Percentiles rank a stretch among this genome's conserved stretches.
Evolutionary conservation across 148 eudicot genomes (phyloP).

Genomic region (Nepenthes gracilis): DNA sequence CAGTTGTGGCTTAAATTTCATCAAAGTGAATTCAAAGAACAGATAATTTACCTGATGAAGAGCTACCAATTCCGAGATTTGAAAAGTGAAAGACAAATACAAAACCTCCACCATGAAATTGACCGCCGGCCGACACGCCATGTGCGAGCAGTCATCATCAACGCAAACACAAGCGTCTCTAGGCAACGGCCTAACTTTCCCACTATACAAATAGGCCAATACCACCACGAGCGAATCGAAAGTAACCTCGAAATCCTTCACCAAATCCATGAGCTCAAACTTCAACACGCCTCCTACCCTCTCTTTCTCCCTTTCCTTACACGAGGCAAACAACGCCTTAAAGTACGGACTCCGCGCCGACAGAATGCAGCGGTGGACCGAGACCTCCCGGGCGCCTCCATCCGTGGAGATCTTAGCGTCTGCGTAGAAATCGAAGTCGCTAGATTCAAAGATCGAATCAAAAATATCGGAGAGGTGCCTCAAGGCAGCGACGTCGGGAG

Average conservation of each 20-base stretch:
- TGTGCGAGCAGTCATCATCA: conserved; percentile 60
- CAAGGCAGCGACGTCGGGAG: conserved; percentile 25
- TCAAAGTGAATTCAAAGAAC: background rate
- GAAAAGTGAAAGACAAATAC: conserved; percentile 53
- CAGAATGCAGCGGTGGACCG: conserved; percentile 72
- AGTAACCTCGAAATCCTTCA: conserved; percentile 48
- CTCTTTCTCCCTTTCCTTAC: conserved; percentile 10
- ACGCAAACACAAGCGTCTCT: conserved; percentile 40
- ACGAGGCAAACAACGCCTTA: conserved; percentile 15
- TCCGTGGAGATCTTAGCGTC: conserved; percentile 45
- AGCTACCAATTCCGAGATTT: conserved; percentile 56
- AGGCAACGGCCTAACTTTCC: conserved; percentile 39
- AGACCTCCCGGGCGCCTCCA: conserved; percentile 28
- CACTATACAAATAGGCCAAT: conserved; percentile 57
- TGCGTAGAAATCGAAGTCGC: conserved; percentile 30
- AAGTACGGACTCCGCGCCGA: conserved; percentile 59
- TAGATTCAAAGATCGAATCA: conserved; percentile 28
- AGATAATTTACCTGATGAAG: conserved; percentile 49
- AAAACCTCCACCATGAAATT: conserved; percentile 60
- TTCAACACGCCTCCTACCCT: conserved; percentile 16
- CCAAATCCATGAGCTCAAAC: conserved; percentile 47
- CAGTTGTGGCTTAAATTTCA: no score
- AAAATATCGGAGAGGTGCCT: conserved; percentile 54
- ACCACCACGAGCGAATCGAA: conserved; percentile 58
- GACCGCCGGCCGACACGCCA: conserved; percentile 64